Evolutionary conservation across 208 protist genomes (phyloP), one percentile per base, ranked within the genome.

Genomic region (Porcisia deanei): DNA sequence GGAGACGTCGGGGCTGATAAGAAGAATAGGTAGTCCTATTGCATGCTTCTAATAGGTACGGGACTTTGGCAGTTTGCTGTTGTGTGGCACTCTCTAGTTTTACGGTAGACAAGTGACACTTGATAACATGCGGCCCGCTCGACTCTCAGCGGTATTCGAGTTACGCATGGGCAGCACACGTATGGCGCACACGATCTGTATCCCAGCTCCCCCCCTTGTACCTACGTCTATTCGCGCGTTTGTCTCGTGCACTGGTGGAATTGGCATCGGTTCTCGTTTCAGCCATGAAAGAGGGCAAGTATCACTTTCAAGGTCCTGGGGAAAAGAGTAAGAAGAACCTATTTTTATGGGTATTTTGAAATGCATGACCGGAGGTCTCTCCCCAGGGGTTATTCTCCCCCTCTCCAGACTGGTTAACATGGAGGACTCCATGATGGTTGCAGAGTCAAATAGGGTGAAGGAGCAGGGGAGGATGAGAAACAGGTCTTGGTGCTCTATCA

Each of bases 1-100:
- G 52, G 66, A 47, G 64, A 25, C 20, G 63, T 61, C 16, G 52
- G 63, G 45, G 53, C 12, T 6, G 53, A 83, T 30, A 76, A 45
- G 22, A 73, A 73, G 30, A 68, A 76, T 14, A 22, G 39, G 22
- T 63, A 72, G 72, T 47, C 37, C 25, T 12, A 10, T 60, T 49
- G 14, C 43, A n/a, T 57, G n/a, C 47, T 57, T 2, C 12, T 57
- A 57, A 20, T 41, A 25, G 25, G 66, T 39, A 6, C 25, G 8
- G 41, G 7, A 18, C 6, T 37, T 52, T n/a, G 1, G 37, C 41
- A 47, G 63, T 14, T 67, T 47, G 63, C 39, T 67, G 63, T n/a
- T 8, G 54, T 71, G 47, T 30, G 12, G 49, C 37, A 34, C 54
- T 49, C 22, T 61, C 1, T 49, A 47, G 53, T 6, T 55, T 52